Base-by-base conservation (phyloP, 805 yeast species). In the Priceomyces carsonii region DNA sequence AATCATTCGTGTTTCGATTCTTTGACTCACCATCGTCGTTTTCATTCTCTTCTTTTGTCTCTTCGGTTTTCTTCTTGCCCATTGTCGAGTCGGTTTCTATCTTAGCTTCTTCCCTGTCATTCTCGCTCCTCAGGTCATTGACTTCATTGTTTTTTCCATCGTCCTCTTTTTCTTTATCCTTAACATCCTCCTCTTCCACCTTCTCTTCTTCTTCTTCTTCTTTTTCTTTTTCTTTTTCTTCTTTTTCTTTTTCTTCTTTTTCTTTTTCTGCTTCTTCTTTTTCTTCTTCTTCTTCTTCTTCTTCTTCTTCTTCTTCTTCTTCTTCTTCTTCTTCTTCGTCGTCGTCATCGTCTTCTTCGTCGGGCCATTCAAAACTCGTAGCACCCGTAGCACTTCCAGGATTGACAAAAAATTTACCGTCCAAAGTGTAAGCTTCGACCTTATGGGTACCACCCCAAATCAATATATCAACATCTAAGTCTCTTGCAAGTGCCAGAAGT, bases 301-400 rank as follows among this genome's bases (percentile, higher is more conserved):
- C 24, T 18, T 59, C 46, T 4, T 53, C 55, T 8, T 55, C 55
- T 8, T 57, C 66, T 8, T 59, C 64, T 8, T 39, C 46, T 6
- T 59, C 62, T 4, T 55, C 69, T 16, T 32, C 48, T n/a, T 45
- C 49, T 16, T 42, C 51, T 2, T 55, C 61, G 3, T 55, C 64
- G 3, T 72, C 70, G 3, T 73, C 81, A 1, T 53, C 61, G 13
- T 74, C 79, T 2, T 69, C 73, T 5, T 67, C 71, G 39, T 80
- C 80, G 63, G 80, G 78, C 50, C 80, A 82, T 32, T 58, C 63
- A 20, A 85, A 74, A 27, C 75, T 73, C 45, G 75, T 79, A 0
- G 97, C 96, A 17, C 99, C 99, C 0, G 97, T 90, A 26, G 95
- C 95, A 54, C 95, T 84, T 0, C 99, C 99, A 0, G 99, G 98